Evolutionary conservation across 176 grass and related monocot species (phyloP), one percentile per base, ranked within the genome.

Genomic region (Dactylis glomerata): DNA sequence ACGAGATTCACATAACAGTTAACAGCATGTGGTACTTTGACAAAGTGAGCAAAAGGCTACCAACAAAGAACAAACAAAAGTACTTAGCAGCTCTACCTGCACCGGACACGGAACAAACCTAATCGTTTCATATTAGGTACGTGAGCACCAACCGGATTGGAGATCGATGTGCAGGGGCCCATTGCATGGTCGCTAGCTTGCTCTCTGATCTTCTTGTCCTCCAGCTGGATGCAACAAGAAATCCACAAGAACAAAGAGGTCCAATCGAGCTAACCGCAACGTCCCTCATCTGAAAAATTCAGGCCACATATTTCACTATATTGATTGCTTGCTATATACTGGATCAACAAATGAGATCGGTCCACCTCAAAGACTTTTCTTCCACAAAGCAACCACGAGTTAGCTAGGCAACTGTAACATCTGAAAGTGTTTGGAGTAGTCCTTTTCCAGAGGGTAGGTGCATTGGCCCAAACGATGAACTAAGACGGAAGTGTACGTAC

Each of bases 11-110:
- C 33, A 17, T 52, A 55, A 40, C 19, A 45, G 23, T 37, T 37
- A 31, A 67, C 2, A 50, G 20, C 67, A 70, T 73, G 28, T 58
- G 77, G 51, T 85, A 9, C 80, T 84, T 68, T 40, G 38, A 76
- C 49, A 51, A 81, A 77, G 44, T 3, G 50, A 72, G 77, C 45
- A 38, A 36, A 54, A 78, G 58, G 27, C 1, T 32, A 46, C 23
- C 78, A 90, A 83, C 55, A 79, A 83, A 83, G 72, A 90, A 83
- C 55, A 79, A 83, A 83, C 44, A 80, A 14, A 64, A 9, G 59
- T 80, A 66, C 59, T 17, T n/a, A 73, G 19, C 73, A 72, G 84
- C 38, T 85, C 47, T 56, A 26, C 69, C 23, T 52, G 24, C 59
- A 74, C 65, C 74, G 50, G 73, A 78, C 73, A 58, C 19, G 32